Conservation (phyloP, 2,329 filamentous ascomycete genomes). For the Colletotrichum sojae region DNA sequence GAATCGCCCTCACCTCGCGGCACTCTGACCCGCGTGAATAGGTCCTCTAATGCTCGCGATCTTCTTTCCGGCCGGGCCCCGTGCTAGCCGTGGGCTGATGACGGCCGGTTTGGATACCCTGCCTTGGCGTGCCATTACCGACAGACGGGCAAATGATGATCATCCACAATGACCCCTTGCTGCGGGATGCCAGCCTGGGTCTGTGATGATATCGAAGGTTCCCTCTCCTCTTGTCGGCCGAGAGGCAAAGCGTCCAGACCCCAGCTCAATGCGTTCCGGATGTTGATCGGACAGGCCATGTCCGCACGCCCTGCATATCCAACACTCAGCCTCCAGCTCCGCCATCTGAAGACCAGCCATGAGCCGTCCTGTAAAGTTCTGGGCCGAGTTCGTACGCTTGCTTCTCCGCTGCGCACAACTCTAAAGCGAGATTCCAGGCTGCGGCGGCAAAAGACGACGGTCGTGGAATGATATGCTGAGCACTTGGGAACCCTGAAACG, state of each 20-base stretch:
- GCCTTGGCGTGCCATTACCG: neutral
- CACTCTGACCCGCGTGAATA: neutral
- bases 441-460: no score
- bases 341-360: conserved; percentile 1
- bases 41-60: neutral
- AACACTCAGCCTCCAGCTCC: neutral
- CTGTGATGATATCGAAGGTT: neutral
- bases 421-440: no score
- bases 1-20: neutral
- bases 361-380: neutral
- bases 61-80: neutral
- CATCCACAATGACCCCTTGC: neutral
- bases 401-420: no score
- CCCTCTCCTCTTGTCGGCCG: neutral
- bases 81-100: neutral
- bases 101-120: neutral
- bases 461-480: neutral
- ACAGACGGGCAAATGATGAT: neutral
- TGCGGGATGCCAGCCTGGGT: neutral
- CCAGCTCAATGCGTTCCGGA: conserved; percentile 16
- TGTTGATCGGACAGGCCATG: conserved; percentile 8
- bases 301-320: neutral
- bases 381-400: neutral
- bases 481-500: conserved; percentile 25
- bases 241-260: conserved; percentile 1